Base-by-base conservation (phyloP, 495 filamentous ascomycete species). In the Lasiosphaeria ovina region DNA sequence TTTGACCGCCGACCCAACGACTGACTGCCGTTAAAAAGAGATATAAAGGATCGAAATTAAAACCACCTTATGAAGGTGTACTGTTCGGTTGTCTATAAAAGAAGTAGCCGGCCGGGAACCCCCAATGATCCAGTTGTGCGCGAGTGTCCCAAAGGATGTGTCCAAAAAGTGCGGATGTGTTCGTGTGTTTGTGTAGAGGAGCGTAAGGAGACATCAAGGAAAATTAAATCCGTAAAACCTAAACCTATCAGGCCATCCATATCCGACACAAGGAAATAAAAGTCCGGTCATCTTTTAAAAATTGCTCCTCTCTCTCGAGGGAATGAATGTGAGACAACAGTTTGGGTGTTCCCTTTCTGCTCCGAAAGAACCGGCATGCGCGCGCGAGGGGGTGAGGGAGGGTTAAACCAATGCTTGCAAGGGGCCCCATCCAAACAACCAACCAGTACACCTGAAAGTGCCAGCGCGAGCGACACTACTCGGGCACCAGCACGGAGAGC, bases 401-500 rank as follows among this genome's bases (percentile, higher is more conserved):
- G 24, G 24, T 24, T 24, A 24, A 24, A 24, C 24, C 24, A 24
- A 24, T 24, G 24, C 24, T 24, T 24, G 24, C 24, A 24, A 24
- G 24, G 24, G 24, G 24, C 24, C 24, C 24, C 24, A 24, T 24
- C 24, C 24, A 24, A 24, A 24, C 24, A 24, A 11, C 12, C 12
- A 47, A 5, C 44, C 12, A n/a, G 12, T 12, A 8, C 38, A 42
- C 12, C 38, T 8, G 7, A 42, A 12, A 47, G 44, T n/a, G 44
- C 44, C 4, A 47, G 44, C 12, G 12, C 12, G 44, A 2, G 5
- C 12, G 12, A 9, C 24, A 44, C 55, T 66, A 68, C 55, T 65
- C 55, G 34, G 76, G 76, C 47, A 79, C 66, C 51, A 71, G 24
- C 3, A 79, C 77, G 1, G 67, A 65, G n/a, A 81, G 58, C 58